These are phyloP conservation scores for Poa annua DNA, from an alignment of 176 grass and related monocot genomes.

Conservation along the genomic window DNA sequence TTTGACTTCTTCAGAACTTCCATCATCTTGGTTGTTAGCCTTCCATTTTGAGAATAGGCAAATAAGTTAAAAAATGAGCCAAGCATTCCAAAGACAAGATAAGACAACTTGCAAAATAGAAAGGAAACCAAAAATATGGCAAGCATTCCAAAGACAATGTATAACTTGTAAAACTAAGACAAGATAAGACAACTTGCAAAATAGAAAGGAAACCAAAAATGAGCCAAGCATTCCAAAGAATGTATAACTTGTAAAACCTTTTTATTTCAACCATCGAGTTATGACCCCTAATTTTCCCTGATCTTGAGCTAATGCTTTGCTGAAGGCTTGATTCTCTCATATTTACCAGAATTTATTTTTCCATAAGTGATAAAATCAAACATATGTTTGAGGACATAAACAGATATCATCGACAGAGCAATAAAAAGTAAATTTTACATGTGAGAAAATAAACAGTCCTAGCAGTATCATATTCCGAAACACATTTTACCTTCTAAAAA, in stretches of 20 bases:
- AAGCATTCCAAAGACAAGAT: not conserved
- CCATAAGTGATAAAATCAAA: constrained; percentile 6
- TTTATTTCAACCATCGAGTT: not conserved
- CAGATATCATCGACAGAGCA: not conserved
- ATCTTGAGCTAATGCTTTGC: constrained; percentile 3
- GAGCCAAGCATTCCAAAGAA: no score
- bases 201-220: not conserved
- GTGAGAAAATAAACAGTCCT: not conserved
- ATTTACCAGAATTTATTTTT: constrained; percentile 6
- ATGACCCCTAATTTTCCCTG: constrained; percentile 1
- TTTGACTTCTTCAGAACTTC: constrained; percentile 31
- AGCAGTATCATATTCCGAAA: not conserved
- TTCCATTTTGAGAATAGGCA: constrained; percentile 35
- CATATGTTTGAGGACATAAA: constrained; percentile 8
- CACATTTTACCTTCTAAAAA: constrained; percentile 2
- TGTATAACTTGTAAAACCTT: not conserved
- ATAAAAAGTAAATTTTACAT: not conserved
- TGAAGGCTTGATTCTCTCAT: not conserved
- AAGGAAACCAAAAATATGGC: constrained; percentile 5
- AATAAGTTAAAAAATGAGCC: not conserved
- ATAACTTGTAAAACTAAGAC: not conserved
- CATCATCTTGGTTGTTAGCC: constrained; percentile 27
- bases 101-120: constrained; percentile 9
- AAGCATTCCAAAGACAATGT: no score
- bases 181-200: constrained; percentile 20